phyloP scores from a whole-genome alignment of 192 early-diverging fungal species.

The Thamnidium elegans region DNA sequence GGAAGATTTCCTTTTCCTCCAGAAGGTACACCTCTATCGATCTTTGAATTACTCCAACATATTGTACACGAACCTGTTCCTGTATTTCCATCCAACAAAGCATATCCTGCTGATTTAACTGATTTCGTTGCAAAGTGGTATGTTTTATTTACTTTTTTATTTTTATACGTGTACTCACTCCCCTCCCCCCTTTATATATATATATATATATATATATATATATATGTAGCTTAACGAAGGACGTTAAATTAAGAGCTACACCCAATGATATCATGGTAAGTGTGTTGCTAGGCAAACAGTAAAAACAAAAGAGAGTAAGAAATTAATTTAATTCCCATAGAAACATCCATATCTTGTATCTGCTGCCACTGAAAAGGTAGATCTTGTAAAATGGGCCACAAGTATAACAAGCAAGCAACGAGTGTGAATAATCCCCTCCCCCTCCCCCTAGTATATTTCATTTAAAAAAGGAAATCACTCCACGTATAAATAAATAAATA shows the following conservation, averaged over 20 bases:
- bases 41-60: constrained; percentile 91
- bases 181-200: not conserved
- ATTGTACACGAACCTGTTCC: constrained; percentile 89
- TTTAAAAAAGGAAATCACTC: too few species aligned
- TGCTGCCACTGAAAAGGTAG: constrained; percentile 55
- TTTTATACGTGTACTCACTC: too few species aligned
- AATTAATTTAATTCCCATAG: constrained; percentile 18
- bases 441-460: too few species aligned
- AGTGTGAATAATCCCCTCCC: too few species aligned
- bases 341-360: constrained; percentile 56
- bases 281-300: not conserved
- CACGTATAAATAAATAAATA: too few species aligned
- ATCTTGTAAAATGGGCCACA: constrained; percentile 61
- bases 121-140: constrained; percentile 27
- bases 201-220: not conserved
- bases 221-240: constrained; percentile 49
- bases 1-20: constrained; percentile 72
- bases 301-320: not conserved
- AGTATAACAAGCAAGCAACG: too few species aligned
- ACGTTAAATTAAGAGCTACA: constrained; percentile 56
- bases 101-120: constrained; percentile 10
- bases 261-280: constrained; percentile 64
- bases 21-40: constrained; percentile 47
- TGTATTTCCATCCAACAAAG: constrained; percentile 24
- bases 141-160: not conserved